phyloP scores from a whole-genome alignment of 305 asterid species.

The Plantago rigida region DNA sequence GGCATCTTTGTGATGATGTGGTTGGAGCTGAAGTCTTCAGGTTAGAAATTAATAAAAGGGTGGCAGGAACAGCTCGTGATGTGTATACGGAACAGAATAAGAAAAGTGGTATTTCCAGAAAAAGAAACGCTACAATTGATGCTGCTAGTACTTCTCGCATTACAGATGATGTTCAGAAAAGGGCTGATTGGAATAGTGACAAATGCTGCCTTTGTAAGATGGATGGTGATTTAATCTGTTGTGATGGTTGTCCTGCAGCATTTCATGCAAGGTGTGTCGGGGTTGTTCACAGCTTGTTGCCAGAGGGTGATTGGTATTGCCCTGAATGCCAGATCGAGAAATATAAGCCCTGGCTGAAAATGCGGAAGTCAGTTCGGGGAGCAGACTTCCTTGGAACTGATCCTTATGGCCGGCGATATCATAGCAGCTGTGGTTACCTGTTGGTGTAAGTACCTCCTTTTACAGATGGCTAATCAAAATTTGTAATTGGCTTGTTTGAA shows the following conservation, averaged over 20 bases:
- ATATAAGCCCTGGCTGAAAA: slow-evolving; percentile 54
- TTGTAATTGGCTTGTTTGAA: slow-evolving; percentile 15
- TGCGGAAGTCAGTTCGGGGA: slow-evolving; percentile 59
- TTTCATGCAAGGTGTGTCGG: slow-evolving; percentile 86
- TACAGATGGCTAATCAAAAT: slow-evolving; percentile 18
- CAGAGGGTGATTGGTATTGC: slow-evolving; percentile 95
- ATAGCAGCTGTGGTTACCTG: slow-evolving; percentile 77
- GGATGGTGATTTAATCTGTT: slow-evolving; percentile 84
- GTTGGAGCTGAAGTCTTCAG: slow-evolving; percentile 58
- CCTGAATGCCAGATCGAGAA: slow-evolving; percentile 74
- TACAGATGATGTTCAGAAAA: slow-evolving; percentile 50
- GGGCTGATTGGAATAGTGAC: slow-evolving; percentile 62
- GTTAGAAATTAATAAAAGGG: slow-evolving; percentile 60
- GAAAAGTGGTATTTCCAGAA: slow-evolving; percentile 44
- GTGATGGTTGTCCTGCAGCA: slow-evolving; percentile 95
- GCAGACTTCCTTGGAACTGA: slow-evolving; percentile 69
- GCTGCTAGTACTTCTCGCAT: slow-evolving; percentile 52
- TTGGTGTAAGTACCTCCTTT: slow-evolving; percentile 62
- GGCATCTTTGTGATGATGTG: slow-evolving; percentile 77
- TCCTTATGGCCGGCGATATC: slow-evolving; percentile 59
- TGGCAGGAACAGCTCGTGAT: slow-evolving; percentile 36
- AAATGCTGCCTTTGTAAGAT: slow-evolving; percentile 84
- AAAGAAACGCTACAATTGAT: slow-evolving; percentile 46
- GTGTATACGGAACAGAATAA: slow-evolving; percentile 38
- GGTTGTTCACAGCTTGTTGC: slow-evolving; percentile 61